phyloP scores from a whole-genome alignment of 2,329 filamentous ascomycete genomes.

The Trichoderma aggressivum region DNA sequence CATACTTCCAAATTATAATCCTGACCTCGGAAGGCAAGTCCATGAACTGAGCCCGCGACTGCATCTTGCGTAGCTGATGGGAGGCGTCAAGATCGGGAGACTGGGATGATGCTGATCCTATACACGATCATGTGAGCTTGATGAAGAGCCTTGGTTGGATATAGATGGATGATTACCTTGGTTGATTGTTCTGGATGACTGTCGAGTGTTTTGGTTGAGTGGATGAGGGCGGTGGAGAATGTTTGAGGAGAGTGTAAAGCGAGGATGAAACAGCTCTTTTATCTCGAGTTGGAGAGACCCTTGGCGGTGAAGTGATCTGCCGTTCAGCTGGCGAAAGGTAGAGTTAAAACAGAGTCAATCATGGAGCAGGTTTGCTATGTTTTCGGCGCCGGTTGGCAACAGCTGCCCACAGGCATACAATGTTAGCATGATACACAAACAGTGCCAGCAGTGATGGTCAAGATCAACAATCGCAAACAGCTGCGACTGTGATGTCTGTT shows the following conservation, averaged over 20 bases:
- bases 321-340: neutral
- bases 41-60: neutral
- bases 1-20: neutral
- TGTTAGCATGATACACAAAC: neutral
- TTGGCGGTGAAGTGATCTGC: neutral
- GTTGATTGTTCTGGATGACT: neutral
- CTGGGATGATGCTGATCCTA: accelerated
- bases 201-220: too few relatives aligned
- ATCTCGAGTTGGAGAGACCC: neutral
- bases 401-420: neutral
- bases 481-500: accelerated
- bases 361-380: too few relatives aligned
- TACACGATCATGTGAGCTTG: neutral
- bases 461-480: neutral
- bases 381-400: neutral
- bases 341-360: neutral
- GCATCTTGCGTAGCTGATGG: neutral
- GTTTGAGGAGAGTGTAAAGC: neutral
- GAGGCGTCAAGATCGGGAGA: neutral
- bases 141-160: neutral
- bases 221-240: neutral
- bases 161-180: neutral
- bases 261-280: neutral
- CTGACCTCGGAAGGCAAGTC: neutral
- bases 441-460: neutral